These are phyloP conservation scores for Saccharomycopsis sp. DNA, from an alignment of 805 yeast species.

Conservation along the genomic window DNA sequence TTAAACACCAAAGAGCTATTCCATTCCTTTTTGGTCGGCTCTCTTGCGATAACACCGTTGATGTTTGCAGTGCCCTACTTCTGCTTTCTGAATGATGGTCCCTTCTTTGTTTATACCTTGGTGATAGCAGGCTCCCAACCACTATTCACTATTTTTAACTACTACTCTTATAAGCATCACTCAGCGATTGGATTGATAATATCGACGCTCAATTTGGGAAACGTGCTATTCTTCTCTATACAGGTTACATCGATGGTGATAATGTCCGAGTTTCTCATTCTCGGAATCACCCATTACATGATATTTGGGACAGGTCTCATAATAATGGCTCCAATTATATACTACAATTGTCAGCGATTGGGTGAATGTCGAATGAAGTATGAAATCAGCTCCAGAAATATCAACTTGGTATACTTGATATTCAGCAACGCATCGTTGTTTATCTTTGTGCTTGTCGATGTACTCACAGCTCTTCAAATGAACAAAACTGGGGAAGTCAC, in stretches of 20 bases:
- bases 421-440: not conserved
- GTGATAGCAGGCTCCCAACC: not conserved
- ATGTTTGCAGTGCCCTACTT: not conserved
- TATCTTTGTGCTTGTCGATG: not conserved
- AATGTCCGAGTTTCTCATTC: not conserved
- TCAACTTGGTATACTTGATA: not conserved
- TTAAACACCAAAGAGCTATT: not conserved
- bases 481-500: not conserved
- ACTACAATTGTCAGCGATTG: not conserved
- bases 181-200: not conserved
- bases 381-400: slow-evolving; percentile 1
- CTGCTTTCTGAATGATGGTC: not conserved
- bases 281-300: not conserved
- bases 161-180: not conserved
- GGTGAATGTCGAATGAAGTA: not conserved
- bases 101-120: not conserved
- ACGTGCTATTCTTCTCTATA: not conserved
- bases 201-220: not conserved
- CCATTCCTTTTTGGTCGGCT: not conserved
- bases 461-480: not conserved
- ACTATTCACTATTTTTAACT: not conserved
- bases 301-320: not conserved
- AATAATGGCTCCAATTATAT: not conserved
- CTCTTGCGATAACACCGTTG: not conserved
- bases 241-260: not conserved